Conservation (phyloP, 2,329 filamentous ascomycete genomes). For the Mycosphaerella sp. region DNA sequence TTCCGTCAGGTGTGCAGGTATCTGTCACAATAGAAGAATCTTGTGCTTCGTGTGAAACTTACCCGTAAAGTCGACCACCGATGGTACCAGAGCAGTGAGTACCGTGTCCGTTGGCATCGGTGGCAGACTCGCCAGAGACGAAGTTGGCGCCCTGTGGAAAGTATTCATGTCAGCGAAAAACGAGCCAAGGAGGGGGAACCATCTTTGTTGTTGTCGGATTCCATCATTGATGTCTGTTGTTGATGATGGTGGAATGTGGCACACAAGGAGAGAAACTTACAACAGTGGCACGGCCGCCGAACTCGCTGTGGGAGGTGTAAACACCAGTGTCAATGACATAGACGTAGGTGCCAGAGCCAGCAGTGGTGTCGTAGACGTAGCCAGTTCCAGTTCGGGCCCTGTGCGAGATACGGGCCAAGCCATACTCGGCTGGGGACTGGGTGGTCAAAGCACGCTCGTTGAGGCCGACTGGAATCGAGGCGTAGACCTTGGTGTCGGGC, state of each 20-base stretch:
- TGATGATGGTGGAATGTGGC: too few relatives aligned
- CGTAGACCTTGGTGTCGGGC: conserved; percentile 35
- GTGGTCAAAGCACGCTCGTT: conserved; percentile 13
- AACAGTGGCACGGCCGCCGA: conserved; percentile 25
- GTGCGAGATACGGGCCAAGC: conserved; percentile 22
- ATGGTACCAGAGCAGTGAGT: conserved; percentile 57
- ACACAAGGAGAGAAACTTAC: too few relatives aligned
- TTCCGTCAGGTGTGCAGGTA: too few relatives aligned
- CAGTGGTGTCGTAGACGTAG: conserved; percentile 20
- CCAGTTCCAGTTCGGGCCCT: conserved; percentile 21
- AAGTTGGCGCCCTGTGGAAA: conserved; percentile 18
- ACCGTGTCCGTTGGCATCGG: conserved; percentile 55
- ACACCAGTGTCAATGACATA: conserved; percentile 29
- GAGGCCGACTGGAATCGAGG: conserved; percentile 22
- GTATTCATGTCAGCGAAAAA: too few relatives aligned
- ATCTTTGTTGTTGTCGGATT: too few relatives aligned
- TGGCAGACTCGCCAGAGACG: conserved; percentile 22
- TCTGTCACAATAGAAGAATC: too few relatives aligned
- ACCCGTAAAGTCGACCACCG: conserved; percentile 51
- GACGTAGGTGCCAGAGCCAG: conserved; percentile 14
- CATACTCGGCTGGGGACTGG: conserved; percentile 22
- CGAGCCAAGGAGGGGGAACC: too few relatives aligned
- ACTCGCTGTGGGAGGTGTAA: conserved; percentile 25
- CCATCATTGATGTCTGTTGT: too few relatives aligned
- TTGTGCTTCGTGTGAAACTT: too few relatives aligned